Conservation (phyloP, 805 yeast genomes). For the Saturnispora hagleri region DNA sequence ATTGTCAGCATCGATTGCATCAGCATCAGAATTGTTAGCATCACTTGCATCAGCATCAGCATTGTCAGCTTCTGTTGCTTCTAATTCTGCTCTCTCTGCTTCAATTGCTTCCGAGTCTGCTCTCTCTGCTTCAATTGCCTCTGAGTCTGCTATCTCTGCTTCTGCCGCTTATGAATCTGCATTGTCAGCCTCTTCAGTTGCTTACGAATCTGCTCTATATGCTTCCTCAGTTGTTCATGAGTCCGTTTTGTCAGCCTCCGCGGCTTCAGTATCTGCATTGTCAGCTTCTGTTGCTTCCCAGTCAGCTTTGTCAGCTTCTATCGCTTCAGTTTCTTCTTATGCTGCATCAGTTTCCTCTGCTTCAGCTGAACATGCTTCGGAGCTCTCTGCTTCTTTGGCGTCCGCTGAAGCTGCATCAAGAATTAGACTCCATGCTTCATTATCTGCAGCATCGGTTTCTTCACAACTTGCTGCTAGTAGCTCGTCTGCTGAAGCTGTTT, state of each 20-base stretch:
- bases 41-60: conserved; percentile 14
- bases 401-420: conserved; percentile 8
- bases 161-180: conserved; percentile 14
- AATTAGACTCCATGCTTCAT: conserved; percentile 4
- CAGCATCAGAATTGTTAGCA: conserved; percentile 17
- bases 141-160: conserved; percentile 15
- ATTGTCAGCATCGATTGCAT: conserved; percentile 15
- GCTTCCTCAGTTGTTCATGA: conserved; percentile 19
- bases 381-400: conserved; percentile 15
- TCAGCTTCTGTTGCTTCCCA: conserved; percentile 11
- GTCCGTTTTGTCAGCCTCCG: conserved; percentile 13
- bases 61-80: conserved; percentile 12
- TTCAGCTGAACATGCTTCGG: conserved; percentile 15
- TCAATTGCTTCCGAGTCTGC: conserved; percentile 15
- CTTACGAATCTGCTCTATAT: conserved; percentile 14
- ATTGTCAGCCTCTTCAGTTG: conserved; percentile 16
- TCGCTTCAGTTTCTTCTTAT: conserved; percentile 10
- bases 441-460: conserved; percentile 8
- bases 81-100: conserved; percentile 17
- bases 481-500: conserved; percentile 9
- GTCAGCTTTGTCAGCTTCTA: conserved; percentile 18
- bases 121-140: conserved; percentile 8
- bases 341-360: conserved; percentile 10
- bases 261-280: neutral
- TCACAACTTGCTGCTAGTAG: conserved; percentile 9